Evolutionary conservation across 352 stramenopile genomes (phyloP).

Genomic region (Bremia lactucae): DNA sequence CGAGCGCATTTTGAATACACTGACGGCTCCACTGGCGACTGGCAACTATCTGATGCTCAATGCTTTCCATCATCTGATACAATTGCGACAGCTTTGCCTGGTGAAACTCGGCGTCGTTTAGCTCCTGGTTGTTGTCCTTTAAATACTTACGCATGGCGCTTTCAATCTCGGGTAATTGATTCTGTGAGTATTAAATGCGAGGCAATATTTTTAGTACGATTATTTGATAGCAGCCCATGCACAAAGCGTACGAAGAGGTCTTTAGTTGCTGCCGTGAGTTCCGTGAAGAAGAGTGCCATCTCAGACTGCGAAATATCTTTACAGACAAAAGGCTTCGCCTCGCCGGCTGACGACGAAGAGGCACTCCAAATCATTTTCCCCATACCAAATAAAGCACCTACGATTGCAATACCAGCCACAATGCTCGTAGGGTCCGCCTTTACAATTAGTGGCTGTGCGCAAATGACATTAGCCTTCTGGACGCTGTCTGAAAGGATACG

Average conservation of each 20-base stretch:
- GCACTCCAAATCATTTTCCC: slow-evolving; percentile 84
- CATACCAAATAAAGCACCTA: slow-evolving; percentile 55
- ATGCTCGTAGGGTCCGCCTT: slow-evolving; percentile 49
- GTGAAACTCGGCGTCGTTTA: slow-evolving; percentile 64
- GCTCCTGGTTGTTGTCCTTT: slow-evolving; percentile 52
- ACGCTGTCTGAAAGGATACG: slow-evolving; percentile 2
- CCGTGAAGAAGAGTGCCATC: slow-evolving; percentile 56
- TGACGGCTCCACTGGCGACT: slow-evolving; percentile 51
- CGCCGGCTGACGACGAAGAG: slow-evolving; percentile 21
- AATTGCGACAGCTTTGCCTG: slow-evolving; percentile 62
- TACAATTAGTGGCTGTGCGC: slow-evolving; percentile 18
- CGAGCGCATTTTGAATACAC: slow-evolving; percentile 48
- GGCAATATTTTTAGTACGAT: neutral
- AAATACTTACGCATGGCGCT: slow-evolving; percentile 52
- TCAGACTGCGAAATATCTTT: slow-evolving; percentile 56
- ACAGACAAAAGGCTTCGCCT: slow-evolving; percentile 9
- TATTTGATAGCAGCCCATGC: neutral
- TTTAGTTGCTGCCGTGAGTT: slow-evolving; percentile 50
- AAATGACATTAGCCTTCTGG: slow-evolving; percentile 5
- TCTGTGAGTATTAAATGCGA: slow-evolving; percentile 15
- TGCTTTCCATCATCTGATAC: slow-evolving; percentile 59
- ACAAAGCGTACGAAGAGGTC: slow-evolving; percentile 50
- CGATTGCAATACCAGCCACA: slow-evolving; percentile 54
- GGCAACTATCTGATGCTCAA: slow-evolving; percentile 55
- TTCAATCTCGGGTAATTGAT: slow-evolving; percentile 58